Evolutionary conservation across 2,329 filamentous ascomycete species (phyloP), one percentile per base, ranked within the genome.

Genomic region (Trichoderma citrinoviride): DNA sequence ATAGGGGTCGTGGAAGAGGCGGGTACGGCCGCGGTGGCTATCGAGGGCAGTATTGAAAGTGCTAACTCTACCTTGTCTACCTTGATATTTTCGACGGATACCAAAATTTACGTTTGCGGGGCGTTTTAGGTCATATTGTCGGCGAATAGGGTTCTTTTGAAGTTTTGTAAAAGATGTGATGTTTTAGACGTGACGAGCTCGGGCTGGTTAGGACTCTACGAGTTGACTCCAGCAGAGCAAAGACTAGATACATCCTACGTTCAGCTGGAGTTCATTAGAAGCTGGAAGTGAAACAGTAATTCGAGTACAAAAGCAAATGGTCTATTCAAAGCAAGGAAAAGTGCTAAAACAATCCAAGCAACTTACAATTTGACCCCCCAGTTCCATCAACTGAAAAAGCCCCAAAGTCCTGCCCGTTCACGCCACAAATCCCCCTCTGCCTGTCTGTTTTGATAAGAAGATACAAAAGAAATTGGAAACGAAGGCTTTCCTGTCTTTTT

Each of bases 1-100:
- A 68, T 41, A 67, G 73, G 44, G 73, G 74, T 6, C 71, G 73
- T 40, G 72, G 73, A 27, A 68, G 76, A 58, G 72, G 73, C 2
- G 72, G 73, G 1, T 75, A 77, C 49, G 73, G 74, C 57, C 72
- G 74, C 53, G 75, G 76, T 17, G 66, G 73, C 62, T 61, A 65
- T 27, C 64, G 67, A n/a, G 70, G 73, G n/a, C 54, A 64, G 41
- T 60, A 57, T 33, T 57, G 27, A 29, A 37, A 49, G 23, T 21
- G 33, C n/a, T 52, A 25, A 15, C 10, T 4, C 8, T 27, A 6
- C 3, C 33, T 37, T 3, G n/a, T n/a, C 5, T 14, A 3, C 29
- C 7, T 33, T 33, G n/a, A 10, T 14, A 37, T 37, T 19, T 19
- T 40, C 15, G 21, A 12, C 43, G 41, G 46, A 47, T 50, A 37